These are phyloP conservation scores for Castanopsis chinensis DNA, from an alignment of 306 rosid species.

Conservation along the genomic window DNA sequence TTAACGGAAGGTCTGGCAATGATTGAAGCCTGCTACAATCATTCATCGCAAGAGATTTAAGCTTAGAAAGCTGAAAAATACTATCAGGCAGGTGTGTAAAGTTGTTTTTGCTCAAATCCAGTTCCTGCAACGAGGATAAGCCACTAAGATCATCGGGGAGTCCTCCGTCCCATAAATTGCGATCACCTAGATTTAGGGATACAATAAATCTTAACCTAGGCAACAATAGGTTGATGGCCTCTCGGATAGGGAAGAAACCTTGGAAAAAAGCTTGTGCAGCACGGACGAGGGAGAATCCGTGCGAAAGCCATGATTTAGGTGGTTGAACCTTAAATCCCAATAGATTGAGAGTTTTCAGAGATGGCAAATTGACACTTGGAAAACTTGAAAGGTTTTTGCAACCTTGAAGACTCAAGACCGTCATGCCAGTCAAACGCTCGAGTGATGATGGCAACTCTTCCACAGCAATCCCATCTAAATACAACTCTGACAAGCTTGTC, in stretches of 20 bases:
- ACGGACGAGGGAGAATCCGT: constrained; percentile 2
- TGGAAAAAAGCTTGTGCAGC: neutral
- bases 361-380: constrained; percentile 19
- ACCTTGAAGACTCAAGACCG: neutral
- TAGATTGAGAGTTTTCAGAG: constrained; percentile 14
- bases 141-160: constrained; percentile 1
- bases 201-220: constrained; percentile 1
- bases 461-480: neutral
- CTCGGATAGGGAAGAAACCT: neutral
- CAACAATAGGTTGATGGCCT: neutral
- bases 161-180: constrained; percentile 5
- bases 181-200: constrained; percentile 10
- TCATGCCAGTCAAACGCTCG: too few relatives aligned
- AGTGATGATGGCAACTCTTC: too few relatives aligned
- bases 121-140: constrained; percentile 12
- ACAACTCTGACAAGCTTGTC: neutral
- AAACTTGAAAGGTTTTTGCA: constrained; percentile 15
- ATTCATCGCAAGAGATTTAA: neutral
- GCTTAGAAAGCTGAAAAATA: constrained; percentile 17
- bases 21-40: neutral
- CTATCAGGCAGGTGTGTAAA: neutral
- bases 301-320: constrained; percentile 1
- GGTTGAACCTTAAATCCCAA: constrained; percentile 1
- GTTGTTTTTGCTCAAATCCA: constrained; percentile 22
- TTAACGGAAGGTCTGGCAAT: neutral